Evolutionary conservation across 1,284 basidiomycete genomes (phyloP).

Genomic region (Inonotus obliquus): DNA sequence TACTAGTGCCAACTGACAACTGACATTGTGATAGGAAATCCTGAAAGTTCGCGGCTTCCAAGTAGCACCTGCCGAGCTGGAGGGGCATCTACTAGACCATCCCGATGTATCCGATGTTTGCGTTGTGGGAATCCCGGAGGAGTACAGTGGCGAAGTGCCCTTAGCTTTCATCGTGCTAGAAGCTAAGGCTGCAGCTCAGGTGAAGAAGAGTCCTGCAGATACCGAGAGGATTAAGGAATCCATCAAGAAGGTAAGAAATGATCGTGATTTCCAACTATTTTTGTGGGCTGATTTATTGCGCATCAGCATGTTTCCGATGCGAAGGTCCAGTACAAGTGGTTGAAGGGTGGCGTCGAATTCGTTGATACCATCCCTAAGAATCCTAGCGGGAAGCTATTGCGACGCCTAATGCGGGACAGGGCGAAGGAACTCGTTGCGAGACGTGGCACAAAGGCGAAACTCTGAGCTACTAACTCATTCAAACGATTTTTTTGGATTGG

Average conservation of each 20-base stretch:
- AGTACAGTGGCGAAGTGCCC: slow-evolving; percentile 76
- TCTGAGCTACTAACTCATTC: slow-evolving; percentile 2
- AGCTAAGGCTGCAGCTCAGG: slow-evolving; percentile 36
- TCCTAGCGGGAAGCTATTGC: slow-evolving; percentile 63
- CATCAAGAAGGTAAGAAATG: slow-evolving; percentile 41
- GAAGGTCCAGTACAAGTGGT: slow-evolving; percentile 68
- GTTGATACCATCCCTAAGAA: slow-evolving; percentile 68
- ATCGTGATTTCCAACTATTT: neutral
- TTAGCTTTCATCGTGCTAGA: slow-evolving; percentile 65
- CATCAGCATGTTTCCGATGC: slow-evolving; percentile 61
- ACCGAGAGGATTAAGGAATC: slow-evolving; percentile 39
- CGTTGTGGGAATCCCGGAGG: slow-evolving; percentile 73
- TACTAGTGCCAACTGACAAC: neutral
- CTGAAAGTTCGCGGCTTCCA: slow-evolving; percentile 20
- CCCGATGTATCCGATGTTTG: slow-evolving; percentile 66
- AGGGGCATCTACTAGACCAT: slow-evolving; percentile 71
- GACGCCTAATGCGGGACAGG: slow-evolving; percentile 50
- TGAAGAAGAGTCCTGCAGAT: slow-evolving; percentile 31
- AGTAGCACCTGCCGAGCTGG: slow-evolving; percentile 56
- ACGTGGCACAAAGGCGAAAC: slow-evolving; percentile 10
- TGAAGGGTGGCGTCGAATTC: slow-evolving; percentile 65
- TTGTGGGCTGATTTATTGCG: neutral
- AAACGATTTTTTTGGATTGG: neutral
- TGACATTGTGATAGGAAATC: slow-evolving; percentile 11
- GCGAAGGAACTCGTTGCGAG: slow-evolving; percentile 27